Evolutionary conservation across 169 alveolate species (phyloP), one percentile per base, ranked within the genome.

Genomic region (Cryptosporidium tyzzeri): DNA sequence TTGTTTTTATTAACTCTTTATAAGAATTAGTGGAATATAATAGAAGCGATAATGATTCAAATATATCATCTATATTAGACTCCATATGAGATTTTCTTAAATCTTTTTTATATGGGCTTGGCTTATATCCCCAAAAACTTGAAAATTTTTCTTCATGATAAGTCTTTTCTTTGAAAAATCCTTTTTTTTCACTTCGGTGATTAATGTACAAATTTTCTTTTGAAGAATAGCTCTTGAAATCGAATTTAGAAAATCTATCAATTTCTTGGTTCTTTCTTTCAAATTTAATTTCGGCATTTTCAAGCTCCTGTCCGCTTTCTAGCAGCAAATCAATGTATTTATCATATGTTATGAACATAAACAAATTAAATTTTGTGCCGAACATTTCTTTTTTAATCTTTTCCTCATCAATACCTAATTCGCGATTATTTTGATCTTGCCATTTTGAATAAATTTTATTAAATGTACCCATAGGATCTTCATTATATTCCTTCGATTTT

Each of bases 41-140:
- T 6, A 80, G 61, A 41, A 80, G 18, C 10, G 89, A 59, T 26
- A 80, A 26, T n/a, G 89, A 62, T 80, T 80, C 75, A 62, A 80
- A 80, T 23, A 80, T 41, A 33, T 65, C 80, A 23, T 80, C 89
- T 21, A 62, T 16, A 8, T 21, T 1, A 21, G 68, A 62, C 3
- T 69, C 80, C 6, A 2, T 37, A 2, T 26, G n/a, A n/a, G 75
- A 59, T 31, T n/a, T 73, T 61, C 50, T 65, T 31, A 80, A 59
- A n/a, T 62, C 50, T 3, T 65, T 35, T 62, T 37, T 59, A 65
- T 62, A 80, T 41, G 75, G 44, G 23, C 37, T 67, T 14, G 89
- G 89, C 44, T 33, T 59, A 80, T 80, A 80, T 26, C 89, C 41
- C 89, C 89, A 80, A 80, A 80, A 80, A 37, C 51, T 41, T 21